Evolutionary conservation across 495 filamentous ascomycete species (phyloP), one percentile per base, ranked within the genome.

Genomic region (Cairneyella variabilis): DNA sequence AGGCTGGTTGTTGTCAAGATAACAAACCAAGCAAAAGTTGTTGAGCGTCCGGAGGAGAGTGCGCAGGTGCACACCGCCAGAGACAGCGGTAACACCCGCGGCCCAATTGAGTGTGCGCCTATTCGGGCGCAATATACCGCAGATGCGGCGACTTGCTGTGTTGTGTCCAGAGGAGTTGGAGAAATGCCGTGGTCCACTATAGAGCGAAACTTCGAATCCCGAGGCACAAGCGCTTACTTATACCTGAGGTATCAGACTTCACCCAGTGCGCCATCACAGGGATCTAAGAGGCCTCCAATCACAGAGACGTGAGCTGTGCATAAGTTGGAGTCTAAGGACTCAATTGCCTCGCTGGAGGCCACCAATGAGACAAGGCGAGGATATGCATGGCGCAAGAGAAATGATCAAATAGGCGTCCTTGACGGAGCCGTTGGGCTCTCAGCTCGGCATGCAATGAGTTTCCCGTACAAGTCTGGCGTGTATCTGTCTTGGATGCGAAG

Each of bases 81-180:
- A 54, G 44, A n/a, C 20, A 48, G 52, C 52, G 52, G 52, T 47
- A 32, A 36, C 44, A 54, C 42, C 52, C 52, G 52, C 52, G 17
- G 34, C 42, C 32, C 34, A 39, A 30, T 20, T 6, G 32, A n/a
- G 36, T 26, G 21, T 41, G 44, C 43, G 42, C 52, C 43, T 48
- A 39, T 46, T 2, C 6, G 34, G 52, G 52, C 52, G 20, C 18
- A 11, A 32, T 16, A 21, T 32, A 40, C 49, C 26, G 49, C 49
- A 18, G 34, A n/a, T 7, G 49, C 49, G 38, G 49, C 49, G 25
- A 25, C 32, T 16, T 7, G 23, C 6, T 34, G 23, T 34, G 26
- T 18, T 44, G n/a, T n/a, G n/a, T 23, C 49, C 43, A 44, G 18
- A 34, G 17, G 21, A 25, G 23, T 36, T 14, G 12, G 14, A 23